phyloP scores from a whole-genome alignment of 108 stramenopile species.

The Fragilaria radians region DNA sequence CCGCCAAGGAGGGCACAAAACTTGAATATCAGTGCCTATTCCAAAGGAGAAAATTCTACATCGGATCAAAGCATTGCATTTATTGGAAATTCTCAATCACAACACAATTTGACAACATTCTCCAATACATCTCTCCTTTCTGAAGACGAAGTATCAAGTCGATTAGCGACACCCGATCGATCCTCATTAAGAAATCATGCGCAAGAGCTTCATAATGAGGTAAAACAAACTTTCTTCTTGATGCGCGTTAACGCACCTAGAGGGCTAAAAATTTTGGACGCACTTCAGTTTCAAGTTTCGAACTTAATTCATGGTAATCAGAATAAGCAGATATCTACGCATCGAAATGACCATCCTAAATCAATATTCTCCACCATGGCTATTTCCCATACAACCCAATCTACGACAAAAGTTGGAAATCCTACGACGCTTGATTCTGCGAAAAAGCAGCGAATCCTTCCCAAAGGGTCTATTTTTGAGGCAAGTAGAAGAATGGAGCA shows the following conservation, averaged over 20 bases:
- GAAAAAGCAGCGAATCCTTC: slow-evolving; percentile 45
- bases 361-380: slow-evolving; percentile 50
- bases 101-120: slow-evolving; percentile 17
- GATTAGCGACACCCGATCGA: slow-evolving; percentile 20
- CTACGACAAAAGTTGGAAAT: slow-evolving; percentile 43
- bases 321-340: background rate
- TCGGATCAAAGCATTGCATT: background rate
- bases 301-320: slow-evolving; percentile 54
- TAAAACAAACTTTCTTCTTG: slow-evolving; percentile 42
- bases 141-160: slow-evolving; percentile 22
- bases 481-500: slow-evolving; percentile 69
- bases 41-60: background rate
- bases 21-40: background rate
- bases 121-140: slow-evolving; percentile 47
- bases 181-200: slow-evolving; percentile 10
- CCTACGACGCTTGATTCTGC: slow-evolving; percentile 43
- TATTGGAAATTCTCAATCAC: background rate
- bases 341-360: slow-evolving; percentile 12
- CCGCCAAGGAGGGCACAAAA: slow-evolving; percentile 2
- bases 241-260: slow-evolving; percentile 69
- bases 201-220: background rate
- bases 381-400: slow-evolving; percentile 33
- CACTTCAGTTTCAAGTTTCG: slow-evolving; percentile 73
- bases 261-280: slow-evolving; percentile 81
- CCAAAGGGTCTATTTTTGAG: slow-evolving; percentile 75